Evolutionary conservation across 495 filamentous ascomycete species (phyloP).

Genomic region (Cairneyella variabilis): DNA sequence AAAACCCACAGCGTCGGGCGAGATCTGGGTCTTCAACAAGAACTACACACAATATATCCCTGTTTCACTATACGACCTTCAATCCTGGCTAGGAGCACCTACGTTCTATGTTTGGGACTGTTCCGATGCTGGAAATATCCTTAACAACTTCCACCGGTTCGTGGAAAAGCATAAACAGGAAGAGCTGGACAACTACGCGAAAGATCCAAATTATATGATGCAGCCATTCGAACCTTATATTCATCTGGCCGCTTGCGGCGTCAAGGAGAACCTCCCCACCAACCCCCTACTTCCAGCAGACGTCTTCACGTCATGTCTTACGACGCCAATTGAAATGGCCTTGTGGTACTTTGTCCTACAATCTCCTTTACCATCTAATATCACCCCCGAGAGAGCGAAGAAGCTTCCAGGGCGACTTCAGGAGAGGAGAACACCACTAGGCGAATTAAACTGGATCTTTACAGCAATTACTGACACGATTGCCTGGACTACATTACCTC

Average conservation of each 20-base stretch:
- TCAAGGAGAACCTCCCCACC: conserved; percentile 90
- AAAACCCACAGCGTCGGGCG: conserved; percentile 88
- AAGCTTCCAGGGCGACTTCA: conserved; percentile 79
- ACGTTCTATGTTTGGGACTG: conserved; percentile 98
- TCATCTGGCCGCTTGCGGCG: conserved; percentile 86
- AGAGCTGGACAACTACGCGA: conserved; percentile 63
- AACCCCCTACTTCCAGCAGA: conserved; percentile 93
- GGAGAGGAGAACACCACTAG: conserved; percentile 90
- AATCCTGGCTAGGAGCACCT: conserved; percentile 92
- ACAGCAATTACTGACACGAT: conserved; percentile 99
- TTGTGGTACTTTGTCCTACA: conserved; percentile 91
- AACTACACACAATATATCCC: conserved; percentile 99
- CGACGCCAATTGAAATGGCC: conserved; percentile 95
- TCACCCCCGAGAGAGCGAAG: conserved; percentile 76
- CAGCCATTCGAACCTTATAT: conserved; percentile 69
- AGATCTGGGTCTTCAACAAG: conserved; percentile 99
- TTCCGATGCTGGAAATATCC: conserved; percentile 91
- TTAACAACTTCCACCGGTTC: conserved; percentile 89
- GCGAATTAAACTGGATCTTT: conserved; percentile 98
- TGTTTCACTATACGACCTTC: conserved; percentile 91
- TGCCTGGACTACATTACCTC: conserved; percentile 90
- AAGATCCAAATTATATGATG: conserved; percentile 69
- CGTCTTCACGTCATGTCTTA: conserved; percentile 93
- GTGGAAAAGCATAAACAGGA: conserved; percentile 91
- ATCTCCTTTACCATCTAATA: conserved; percentile 73